A percentile compares a stretch with the other conserved stretches of the same genome.
Conservation (phyloP, 139 green algal genomes). For the Pleodorina starrii region DNA sequence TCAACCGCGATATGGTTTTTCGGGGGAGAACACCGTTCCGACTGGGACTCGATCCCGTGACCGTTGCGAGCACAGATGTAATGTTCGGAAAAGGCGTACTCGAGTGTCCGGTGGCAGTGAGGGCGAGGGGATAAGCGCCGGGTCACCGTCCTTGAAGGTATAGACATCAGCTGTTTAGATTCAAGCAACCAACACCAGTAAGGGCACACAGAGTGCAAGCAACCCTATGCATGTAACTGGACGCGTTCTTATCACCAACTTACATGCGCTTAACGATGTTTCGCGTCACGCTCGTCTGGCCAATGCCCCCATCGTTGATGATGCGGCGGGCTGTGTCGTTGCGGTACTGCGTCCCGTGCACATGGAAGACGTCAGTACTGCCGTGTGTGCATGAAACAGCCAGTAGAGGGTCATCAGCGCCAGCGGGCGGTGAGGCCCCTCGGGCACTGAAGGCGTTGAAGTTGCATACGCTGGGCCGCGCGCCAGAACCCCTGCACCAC, state of each 20-base stretch:
- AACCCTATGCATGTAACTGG: too few relatives aligned
- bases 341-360: not conserved
- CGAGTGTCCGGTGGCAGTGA: too few relatives aligned
- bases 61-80: too few relatives aligned
- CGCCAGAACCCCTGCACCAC: not conserved
- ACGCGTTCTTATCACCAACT: not conserved
- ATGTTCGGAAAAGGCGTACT: too few relatives aligned
- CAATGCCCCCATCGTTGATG: not conserved
- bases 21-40: too few relatives aligned
- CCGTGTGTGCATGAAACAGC: not conserved
- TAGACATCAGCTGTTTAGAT: too few relatives aligned
- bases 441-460: conserved; percentile 20
- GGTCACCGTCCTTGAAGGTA: too few relatives aligned
- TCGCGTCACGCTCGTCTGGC: not conserved
- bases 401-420: not conserved
- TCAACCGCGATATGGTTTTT: too few relatives aligned
- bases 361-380: not conserved
- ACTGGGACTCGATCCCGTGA: too few relatives aligned
- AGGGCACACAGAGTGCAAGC: too few relatives aligned
- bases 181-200: too few relatives aligned
- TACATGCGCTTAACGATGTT: not conserved
- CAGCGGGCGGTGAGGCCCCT: not conserved
- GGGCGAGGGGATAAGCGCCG: too few relatives aligned
- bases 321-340: not conserved
- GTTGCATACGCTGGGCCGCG: conserved; percentile 14